Evolutionary conservation across 1,284 basidiomycete genomes (phyloP).

Genomic region (Prillingera fragicola): DNA sequence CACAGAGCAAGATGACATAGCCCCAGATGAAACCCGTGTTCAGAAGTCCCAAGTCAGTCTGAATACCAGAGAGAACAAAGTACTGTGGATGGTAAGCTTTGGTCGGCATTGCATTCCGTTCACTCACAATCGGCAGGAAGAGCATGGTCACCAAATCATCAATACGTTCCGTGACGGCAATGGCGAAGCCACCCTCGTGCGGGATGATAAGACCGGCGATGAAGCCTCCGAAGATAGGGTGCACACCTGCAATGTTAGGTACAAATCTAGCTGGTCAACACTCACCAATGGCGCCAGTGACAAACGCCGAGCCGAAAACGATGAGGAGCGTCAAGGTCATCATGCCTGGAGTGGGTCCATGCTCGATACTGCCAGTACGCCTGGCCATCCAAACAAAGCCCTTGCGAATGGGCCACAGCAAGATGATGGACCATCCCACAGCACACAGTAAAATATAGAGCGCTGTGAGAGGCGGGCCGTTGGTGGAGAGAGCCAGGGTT

Average conservation of each 20-base stretch:
- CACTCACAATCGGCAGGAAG: constrained; percentile 70
- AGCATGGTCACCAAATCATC: constrained; percentile 65
- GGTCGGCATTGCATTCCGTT: not conserved
- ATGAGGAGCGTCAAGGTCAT: constrained; percentile 71
- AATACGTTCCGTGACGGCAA: constrained; percentile 66
- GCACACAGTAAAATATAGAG: constrained; percentile 76
- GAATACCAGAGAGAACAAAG: constrained; percentile 73
- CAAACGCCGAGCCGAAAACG: constrained; percentile 72
- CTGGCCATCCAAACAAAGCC: constrained; percentile 66
- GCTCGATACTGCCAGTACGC: constrained; percentile 70
- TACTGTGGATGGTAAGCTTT: constrained; percentile 62
- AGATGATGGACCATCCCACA: constrained; percentile 71
- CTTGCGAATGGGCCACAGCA: constrained; percentile 66
- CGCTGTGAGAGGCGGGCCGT: constrained; percentile 55
- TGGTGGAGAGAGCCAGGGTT: constrained; percentile 84
- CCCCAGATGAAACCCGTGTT: constrained; percentile 72
- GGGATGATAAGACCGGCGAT: constrained; percentile 83
- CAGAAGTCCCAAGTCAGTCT: constrained; percentile 74
- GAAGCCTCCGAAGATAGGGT: constrained; percentile 77
- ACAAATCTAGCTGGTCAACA: not conserved
- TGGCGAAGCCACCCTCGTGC: constrained; percentile 77
- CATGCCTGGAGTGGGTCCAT: constrained; percentile 65
- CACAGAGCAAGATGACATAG: constrained; percentile 72
- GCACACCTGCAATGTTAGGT: constrained; percentile 53
- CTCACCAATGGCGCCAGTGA: constrained; percentile 80